Evolutionary conservation across 139 green algal species (phyloP), one percentile per base, ranked within the genome.

Genomic region (Eudorina sp.): DNA sequence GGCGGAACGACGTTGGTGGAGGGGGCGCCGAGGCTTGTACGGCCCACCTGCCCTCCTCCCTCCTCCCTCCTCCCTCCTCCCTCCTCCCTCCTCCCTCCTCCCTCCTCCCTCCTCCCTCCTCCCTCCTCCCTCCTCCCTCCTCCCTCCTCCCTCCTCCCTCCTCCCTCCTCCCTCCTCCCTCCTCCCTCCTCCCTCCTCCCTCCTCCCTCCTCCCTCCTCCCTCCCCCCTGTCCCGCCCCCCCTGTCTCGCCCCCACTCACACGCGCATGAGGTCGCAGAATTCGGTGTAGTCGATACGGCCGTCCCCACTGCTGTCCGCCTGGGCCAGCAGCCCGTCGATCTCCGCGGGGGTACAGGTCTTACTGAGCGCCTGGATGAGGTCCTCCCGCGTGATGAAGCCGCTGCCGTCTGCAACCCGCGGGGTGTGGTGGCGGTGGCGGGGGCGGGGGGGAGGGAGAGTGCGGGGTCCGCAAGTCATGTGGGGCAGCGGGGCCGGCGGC

Each of bases 251-350:
- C 0, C 7, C 36, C 70, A 23, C 70, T n/a, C n/a, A 81, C 73
- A 29, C n/a, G 43, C 69, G 70, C 91, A 96, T 95, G 88, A 96
- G 93, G 48, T 76, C 72, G 66, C 88, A 92, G 86, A 97, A 96
- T 88, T 97, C 95, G 41, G 95, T 88, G 58, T 95, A 97, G 74
- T 96, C 94, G 45, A 97, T 96, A 4, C 77, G 64, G 53, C 95
- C 95, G 83, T 96, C 89, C 11, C 78, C 84, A 84, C 95, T 92
- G 34, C 80, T 92, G 90, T 97, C 95, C 41, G 93, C 93, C n/a
- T n/a, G n/a, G n/a, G n/a, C n/a, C n/a, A n/a, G n/a, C n/a, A n/a
- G n/a, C n/a, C n/a, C n/a, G n/a, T 82, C 51, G 45, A 78, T 88
- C 81, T 87, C 81, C 34, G 7, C 29, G 40, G 1, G 5, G n/a